Percentiles rank a stretch among this genome's conserved stretches.
Conservation (phyloP, 139 green algal genomes). For the Zygnema circumcarinatum region DNA sequence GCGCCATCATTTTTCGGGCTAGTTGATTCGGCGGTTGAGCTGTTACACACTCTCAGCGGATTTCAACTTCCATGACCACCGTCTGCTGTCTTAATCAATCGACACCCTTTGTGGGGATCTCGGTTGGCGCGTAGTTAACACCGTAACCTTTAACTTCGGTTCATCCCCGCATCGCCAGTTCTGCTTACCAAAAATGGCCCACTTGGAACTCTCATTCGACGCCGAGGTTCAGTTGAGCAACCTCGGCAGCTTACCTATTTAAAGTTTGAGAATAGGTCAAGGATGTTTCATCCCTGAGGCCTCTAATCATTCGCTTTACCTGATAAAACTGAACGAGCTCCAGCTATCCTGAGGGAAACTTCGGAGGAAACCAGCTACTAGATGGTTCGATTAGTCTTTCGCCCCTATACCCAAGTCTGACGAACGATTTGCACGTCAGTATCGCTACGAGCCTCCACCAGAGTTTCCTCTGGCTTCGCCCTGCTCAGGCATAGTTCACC, state of each 20-base stretch:
- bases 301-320: slow-evolving; percentile 95
- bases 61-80: slow-evolving; percentile 97
- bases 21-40: slow-evolving; percentile 96
- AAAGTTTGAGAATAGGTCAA: slow-evolving; percentile 95
- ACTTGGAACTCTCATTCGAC: slow-evolving; percentile 85
- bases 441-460: slow-evolving; percentile 93
- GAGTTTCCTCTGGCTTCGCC: slow-evolving; percentile 93
- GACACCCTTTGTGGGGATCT: slow-evolving; percentile 95
- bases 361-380: slow-evolving; percentile 96
- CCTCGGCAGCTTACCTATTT: slow-evolving; percentile 85
- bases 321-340: slow-evolving; percentile 84
- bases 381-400: slow-evolving; percentile 98
- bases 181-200: slow-evolving; percentile 96
- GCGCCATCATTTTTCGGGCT: slow-evolving; percentile 95
- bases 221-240: slow-evolving; percentile 86
- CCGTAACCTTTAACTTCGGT: slow-evolving; percentile 89
- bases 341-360: slow-evolving; percentile 93
- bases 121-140: slow-evolving; percentile 88
- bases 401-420: slow-evolving; percentile 95
- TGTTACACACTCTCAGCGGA: slow-evolving; percentile 98
- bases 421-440: slow-evolving; percentile 97
- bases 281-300: slow-evolving; percentile 82
- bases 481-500: slow-evolving; percentile 95
- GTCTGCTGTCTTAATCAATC: slow-evolving; percentile 93
- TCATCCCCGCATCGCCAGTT: slow-evolving; percentile 94